Conservation (phyloP, 1,284 basidiomycete species). For the Cryptococcus deneoformans region DNA sequence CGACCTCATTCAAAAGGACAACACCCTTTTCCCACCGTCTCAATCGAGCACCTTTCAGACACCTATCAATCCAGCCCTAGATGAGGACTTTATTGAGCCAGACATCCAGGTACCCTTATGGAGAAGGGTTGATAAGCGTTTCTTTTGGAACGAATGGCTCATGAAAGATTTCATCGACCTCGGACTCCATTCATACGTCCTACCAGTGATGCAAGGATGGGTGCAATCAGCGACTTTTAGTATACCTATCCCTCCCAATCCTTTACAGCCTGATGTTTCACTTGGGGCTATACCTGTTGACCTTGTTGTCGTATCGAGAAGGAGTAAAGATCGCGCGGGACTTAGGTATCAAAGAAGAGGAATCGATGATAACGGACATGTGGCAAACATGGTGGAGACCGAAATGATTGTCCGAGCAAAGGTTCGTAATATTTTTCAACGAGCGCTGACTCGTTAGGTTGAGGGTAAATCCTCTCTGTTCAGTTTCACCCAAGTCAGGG, state of each 20-base stretch:
- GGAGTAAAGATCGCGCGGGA: constrained; percentile 55
- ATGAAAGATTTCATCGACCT: constrained; percentile 43
- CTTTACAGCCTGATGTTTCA: constrained; percentile 19
- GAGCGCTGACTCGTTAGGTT: constrained; percentile 21
- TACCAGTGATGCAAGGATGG: constrained; percentile 88
- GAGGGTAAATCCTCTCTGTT: constrained; percentile 73
- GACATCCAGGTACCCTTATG: constrained; percentile 53
- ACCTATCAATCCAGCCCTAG: background rate
- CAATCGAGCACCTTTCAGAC: constrained; percentile 2
- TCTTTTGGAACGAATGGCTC: constrained; percentile 56
- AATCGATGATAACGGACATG: constrained; percentile 54
- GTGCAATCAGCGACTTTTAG: constrained; percentile 67
- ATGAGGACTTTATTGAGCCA: constrained; percentile 49
- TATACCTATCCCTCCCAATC: constrained; percentile 53
- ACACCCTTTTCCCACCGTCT: constrained; percentile 16
- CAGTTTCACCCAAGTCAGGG: constrained; percentile 82
- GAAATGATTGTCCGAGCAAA: constrained; percentile 68
- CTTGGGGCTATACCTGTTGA: constrained; percentile 45
- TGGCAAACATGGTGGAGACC: constrained; percentile 59
- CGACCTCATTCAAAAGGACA: constrained; percentile 22
- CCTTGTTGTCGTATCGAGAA: constrained; percentile 53
- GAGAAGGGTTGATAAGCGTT: constrained; percentile 52
- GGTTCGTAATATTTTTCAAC: constrained; percentile 49
- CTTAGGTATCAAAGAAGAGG: constrained; percentile 56
- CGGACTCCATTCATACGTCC: constrained; percentile 69